A percentile compares a stretch with the other conserved stretches of the same genome.
These are phyloP conservation scores for Drechslera avenae DNA, from an alignment of 2,329 filamentous ascomycete genomes.

Conservation along the genomic window DNA sequence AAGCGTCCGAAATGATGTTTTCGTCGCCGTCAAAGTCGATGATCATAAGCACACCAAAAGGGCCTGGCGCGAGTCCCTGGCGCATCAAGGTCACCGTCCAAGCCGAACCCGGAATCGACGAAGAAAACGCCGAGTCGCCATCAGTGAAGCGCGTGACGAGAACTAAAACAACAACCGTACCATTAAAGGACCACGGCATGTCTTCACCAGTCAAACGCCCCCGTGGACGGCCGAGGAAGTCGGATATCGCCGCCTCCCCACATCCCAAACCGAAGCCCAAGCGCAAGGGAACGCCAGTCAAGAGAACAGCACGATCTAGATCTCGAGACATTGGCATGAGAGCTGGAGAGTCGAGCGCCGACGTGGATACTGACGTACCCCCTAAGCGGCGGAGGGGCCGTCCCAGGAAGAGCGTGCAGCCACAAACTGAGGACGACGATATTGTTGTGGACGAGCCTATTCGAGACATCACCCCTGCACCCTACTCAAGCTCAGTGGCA, in stretches of 20 bases:
- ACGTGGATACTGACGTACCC: constrained; percentile 29
- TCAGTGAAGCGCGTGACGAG: constrained; percentile 33
- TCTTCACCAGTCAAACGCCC: constrained; percentile 45
- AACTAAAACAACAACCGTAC: constrained; percentile 49
- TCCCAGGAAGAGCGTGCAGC: constrained; percentile 39
- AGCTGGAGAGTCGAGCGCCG: constrained; percentile 26
- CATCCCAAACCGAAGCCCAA: constrained; percentile 38
- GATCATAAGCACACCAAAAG: constrained; percentile 50
- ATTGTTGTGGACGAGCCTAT: constrained; percentile 6
- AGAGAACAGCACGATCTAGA: constrained; percentile 32
- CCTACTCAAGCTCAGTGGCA: neutral
- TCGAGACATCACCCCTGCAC: constrained; percentile 12
- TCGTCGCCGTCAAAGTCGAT: constrained; percentile 53
- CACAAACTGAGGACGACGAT: constrained; percentile 24
- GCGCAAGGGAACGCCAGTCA: constrained; percentile 42
- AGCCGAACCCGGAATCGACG: constrained; percentile 50
- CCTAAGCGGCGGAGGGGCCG: constrained; percentile 42
- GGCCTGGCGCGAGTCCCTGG: constrained; percentile 52
- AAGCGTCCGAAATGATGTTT: constrained; percentile 29
- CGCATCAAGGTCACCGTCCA: constrained; percentile 58
- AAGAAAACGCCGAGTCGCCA: constrained; percentile 40
- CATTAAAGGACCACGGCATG: constrained; percentile 49
- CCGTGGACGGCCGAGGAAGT: constrained; percentile 47
- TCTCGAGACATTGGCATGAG: constrained; percentile 26
- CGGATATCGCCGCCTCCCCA: constrained; percentile 28